Base-by-base conservation (phyloP, 108 stramenopile species). In the Aurantiochytrium sp. region DNA sequence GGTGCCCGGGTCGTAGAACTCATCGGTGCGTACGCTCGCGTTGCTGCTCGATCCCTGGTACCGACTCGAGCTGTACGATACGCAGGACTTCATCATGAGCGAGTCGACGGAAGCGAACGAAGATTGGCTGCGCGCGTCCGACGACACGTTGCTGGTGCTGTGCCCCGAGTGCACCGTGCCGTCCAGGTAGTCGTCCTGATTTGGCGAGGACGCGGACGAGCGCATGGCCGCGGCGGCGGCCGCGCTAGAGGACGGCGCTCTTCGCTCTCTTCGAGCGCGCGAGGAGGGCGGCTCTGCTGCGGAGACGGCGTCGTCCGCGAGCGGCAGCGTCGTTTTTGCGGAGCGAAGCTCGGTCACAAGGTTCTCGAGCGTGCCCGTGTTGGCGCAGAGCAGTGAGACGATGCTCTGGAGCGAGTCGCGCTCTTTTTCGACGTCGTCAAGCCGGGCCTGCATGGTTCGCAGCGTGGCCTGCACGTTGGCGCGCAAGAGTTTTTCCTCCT, bases 261-360 rank as follows among this genome's bases (percentile, higher is more conserved):
- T n/a, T n/a, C n/a, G n/a, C n/a, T n/a, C n/a, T n/a, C n/a, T n/a
- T n/a, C n/a, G n/a, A n/a, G n/a, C n/a, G n/a, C n/a, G n/a, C n/a
- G n/a, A n/a, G n/a, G n/a, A n/a, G n/a, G n/a, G n/a, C n/a, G n/a
- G n/a, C n/a, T n/a, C n/a, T n/a, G n/a, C n/a, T n/a, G n/a, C n/a
- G n/a, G n/a, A n/a, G 17, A 52, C 17, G 50, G 17, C 17, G 50
- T 52, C 19, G 0, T 65, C 10, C 8, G 59, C 15, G 10, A 34
- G 24, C 10, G 59, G 27, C 34, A 65, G 24, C 6, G 8, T 65
- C 32, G 59, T 65, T 24, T 81, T 41, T 41, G 73, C 73, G 6
- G 73, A 39, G 73, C 73, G 73, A 6, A 81, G 39, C n/a, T 81
- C 73, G n/a, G 73, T 27, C 42, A 81, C 73, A 12, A 81, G 45